Conservation (phyloP, 176 grass and related monocot genomes). For the Aegilops longissima region DNA sequence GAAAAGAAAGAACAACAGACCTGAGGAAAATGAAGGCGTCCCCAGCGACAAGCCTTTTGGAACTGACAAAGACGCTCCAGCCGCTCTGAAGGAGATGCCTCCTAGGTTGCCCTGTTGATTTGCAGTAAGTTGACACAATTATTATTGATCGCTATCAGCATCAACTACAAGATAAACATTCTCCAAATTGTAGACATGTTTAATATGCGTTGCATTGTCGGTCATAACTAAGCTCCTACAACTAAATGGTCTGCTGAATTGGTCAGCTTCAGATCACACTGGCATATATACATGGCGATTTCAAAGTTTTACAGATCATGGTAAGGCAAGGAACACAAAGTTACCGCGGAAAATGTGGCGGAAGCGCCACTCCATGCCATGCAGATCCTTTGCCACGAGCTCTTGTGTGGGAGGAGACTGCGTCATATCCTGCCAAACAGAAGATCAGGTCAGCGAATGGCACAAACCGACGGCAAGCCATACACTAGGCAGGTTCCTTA, state of each 20-base stretch:
- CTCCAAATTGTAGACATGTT: background rate
- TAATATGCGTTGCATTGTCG: background rate
- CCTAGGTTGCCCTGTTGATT: slow-evolving; percentile 70
- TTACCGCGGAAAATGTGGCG: background rate
- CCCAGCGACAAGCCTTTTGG: slow-evolving; percentile 84
- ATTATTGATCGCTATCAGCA: background rate
- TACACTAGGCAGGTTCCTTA: background rate
- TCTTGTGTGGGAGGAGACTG: slow-evolving; percentile 84
- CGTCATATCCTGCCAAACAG: slow-evolving; percentile 68
- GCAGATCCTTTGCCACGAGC: slow-evolving; percentile 67
- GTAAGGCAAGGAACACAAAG: background rate
- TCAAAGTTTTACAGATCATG: background rate
- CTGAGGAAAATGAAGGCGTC: slow-evolving; percentile 99
- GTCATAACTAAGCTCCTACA: background rate
- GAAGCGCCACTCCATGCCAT: background rate
- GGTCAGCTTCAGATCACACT: background rate
- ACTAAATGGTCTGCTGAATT: background rate
- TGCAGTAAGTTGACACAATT: background rate
- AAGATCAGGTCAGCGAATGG: slow-evolving; percentile 8
- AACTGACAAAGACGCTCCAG: slow-evolving; percentile 98
- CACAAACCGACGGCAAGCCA: background rate
- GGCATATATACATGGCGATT: background rate
- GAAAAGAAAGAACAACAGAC: slow-evolving; percentile 19
- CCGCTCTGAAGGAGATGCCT: slow-evolving; percentile 96
- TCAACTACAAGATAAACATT: background rate